Evolutionary conservation across 768 basidiomycete genomes (phyloP).

Genomic region (Suillus placidus): DNA sequence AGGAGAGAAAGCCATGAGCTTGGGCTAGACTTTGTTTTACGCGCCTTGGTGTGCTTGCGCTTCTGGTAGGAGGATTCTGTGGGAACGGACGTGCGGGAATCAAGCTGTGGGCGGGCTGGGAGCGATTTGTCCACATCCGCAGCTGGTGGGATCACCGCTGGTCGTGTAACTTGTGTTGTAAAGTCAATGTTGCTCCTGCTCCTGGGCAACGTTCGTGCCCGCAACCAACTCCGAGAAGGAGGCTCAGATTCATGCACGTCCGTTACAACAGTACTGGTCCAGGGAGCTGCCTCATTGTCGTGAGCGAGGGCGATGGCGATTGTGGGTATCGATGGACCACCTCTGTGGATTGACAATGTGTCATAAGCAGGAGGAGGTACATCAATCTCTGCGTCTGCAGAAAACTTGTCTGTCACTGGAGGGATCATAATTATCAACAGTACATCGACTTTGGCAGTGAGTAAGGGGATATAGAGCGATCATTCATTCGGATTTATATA

Average conservation of each 20-base stretch:
- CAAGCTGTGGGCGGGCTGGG: not conserved
- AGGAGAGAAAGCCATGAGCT: conserved; percentile 34
- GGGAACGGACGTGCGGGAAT: not conserved
- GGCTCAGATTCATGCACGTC: not conserved
- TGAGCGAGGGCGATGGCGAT: not conserved
- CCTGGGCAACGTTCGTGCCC: not conserved
- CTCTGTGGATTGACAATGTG: not conserved
- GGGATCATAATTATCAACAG: not conserved
- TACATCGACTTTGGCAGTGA: not conserved
- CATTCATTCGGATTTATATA: not conserved
- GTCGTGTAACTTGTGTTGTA: not conserved
- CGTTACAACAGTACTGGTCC: not conserved
- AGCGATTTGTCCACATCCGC: not conserved
- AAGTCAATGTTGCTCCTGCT: conserved; percentile 6
- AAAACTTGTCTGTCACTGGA: conserved; percentile 2
- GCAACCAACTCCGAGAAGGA: not conserved
- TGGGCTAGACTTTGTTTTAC: not conserved
- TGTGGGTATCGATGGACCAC: not conserved
- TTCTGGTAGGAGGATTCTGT: not conserved
- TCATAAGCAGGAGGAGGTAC: conserved; percentile 4
- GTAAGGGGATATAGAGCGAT: no score
- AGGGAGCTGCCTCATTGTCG: not conserved
- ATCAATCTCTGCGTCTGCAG: not conserved
- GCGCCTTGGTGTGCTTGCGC: not conserved
- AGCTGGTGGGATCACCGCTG: not conserved